phyloP scores from a whole-genome alignment of 2,329 filamentous ascomycete genomes.

The Dactylellina sp. region DNA sequence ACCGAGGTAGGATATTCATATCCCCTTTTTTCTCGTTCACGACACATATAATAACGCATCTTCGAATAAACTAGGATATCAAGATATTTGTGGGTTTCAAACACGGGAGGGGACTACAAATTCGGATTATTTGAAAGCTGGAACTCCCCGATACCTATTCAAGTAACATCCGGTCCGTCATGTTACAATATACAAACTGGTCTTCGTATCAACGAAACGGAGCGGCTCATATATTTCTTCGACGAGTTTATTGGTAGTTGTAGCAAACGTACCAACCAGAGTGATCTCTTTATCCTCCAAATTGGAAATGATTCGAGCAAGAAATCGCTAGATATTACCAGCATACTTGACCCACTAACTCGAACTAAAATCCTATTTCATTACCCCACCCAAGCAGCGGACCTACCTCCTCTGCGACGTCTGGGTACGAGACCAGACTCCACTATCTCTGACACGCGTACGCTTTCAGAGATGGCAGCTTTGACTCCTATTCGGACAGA shows the following conservation, averaged over 20 bases:
- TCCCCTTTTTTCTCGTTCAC: neutral
- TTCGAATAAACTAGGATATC: slow-evolving; percentile 4
- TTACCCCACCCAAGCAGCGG: no score
- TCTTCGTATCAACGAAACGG: slow-evolving; percentile 10
- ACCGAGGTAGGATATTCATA: no score
- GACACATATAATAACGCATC: neutral
- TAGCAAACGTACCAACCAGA: neutral
- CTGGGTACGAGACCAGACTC: no score
- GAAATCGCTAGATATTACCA: no score
- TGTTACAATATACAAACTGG: neutral
- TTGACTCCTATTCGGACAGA: neutral
- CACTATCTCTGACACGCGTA: no score
- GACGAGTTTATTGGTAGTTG: slow-evolving; percentile 11
- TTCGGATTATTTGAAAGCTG: neutral
- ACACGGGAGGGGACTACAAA: neutral
- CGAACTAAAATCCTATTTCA: no score
- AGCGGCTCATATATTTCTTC: slow-evolving; percentile 15
- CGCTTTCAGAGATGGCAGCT: no score
- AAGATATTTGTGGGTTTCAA: slow-evolving; percentile 11
- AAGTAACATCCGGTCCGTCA: neutral
- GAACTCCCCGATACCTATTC: neutral
- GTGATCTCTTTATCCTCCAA: neutral
- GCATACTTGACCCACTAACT: no score
- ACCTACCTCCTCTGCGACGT: no score
- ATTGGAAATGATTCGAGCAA: no score